Percentiles rank a stretch among this genome's conserved stretches.
Evolutionary conservation across 257 asterid species (phyloP).

Genomic region (Rauvolfia tetraphylla): DNA sequence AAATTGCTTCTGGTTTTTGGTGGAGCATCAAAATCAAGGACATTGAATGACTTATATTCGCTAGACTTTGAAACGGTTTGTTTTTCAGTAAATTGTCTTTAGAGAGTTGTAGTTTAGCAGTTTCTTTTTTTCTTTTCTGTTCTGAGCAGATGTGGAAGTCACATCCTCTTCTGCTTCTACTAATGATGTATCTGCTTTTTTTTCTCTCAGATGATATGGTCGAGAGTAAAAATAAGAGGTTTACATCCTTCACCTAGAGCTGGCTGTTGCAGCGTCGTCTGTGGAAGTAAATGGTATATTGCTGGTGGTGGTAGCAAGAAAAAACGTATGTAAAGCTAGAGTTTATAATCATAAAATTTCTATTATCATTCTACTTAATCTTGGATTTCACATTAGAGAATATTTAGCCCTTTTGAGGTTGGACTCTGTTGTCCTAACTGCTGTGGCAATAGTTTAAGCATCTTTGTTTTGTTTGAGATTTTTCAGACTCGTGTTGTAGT

Average conservation of each 20-base stretch:
- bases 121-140: neutral
- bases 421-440: neutral
- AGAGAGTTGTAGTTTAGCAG: neutral
- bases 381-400: neutral
- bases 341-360: neutral
- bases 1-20: slow-evolving; percentile 80
- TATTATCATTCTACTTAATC: neutral
- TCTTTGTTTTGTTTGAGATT: neutral
- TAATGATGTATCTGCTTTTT: neutral
- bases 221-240: slow-evolving; percentile 77
- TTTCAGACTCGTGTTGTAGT: neutral
- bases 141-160: neutral
- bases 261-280: slow-evolving; percentile 94
- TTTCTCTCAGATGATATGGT: slow-evolving; percentile 86
- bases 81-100: slow-evolving; percentile 10
- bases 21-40: slow-evolving; percentile 80
- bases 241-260: slow-evolving; percentile 98
- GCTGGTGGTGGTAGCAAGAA: slow-evolving; percentile 97
- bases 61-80: slow-evolving; percentile 95
- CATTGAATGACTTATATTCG: slow-evolving; percentile 87
- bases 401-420: neutral
- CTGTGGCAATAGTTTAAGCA: neutral
- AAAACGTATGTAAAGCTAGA: slow-evolving; percentile 49
- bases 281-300: slow-evolving; percentile 93
- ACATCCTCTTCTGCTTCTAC: neutral